Percentiles rank a stretch among this genome's conserved stretches.
Evolutionary conservation across 345 rosid genomes (phyloP).

Genomic region (Carallia pectinifolia): DNA sequence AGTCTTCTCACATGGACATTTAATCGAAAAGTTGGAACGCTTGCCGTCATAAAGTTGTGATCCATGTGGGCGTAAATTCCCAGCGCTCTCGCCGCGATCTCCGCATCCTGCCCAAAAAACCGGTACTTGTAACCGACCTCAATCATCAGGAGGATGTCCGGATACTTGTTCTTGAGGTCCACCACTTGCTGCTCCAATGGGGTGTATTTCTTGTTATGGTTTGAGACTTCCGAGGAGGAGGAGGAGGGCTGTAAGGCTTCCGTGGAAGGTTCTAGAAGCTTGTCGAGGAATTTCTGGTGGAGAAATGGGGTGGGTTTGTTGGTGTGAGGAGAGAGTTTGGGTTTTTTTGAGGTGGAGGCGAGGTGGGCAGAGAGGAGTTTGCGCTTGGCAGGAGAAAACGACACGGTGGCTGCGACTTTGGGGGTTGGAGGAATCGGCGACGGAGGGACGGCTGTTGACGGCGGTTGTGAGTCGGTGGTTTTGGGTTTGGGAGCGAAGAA

Average conservation of each 20-base stretch:
- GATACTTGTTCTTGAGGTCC: constrained; percentile 58
- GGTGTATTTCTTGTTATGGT: constrained; percentile 49
- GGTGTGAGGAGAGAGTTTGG: constrained; percentile 57
- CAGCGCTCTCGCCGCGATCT: constrained; percentile 64
- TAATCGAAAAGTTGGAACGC: constrained; percentile 85
- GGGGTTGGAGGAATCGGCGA: constrained; percentile 38
- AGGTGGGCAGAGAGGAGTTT: constrained; percentile 60
- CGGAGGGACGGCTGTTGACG: constrained; percentile 8
- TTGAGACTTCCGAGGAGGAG: constrained; percentile 5
- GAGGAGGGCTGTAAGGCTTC: constrained; percentile 3
- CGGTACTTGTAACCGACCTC: constrained; percentile 93
- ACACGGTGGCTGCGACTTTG: constrained; percentile 61
- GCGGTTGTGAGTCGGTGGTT: constrained; percentile 27
- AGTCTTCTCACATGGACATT: constrained; percentile 78
- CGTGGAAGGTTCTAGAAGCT: constrained; percentile 36
- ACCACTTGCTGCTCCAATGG: constrained; percentile 85
- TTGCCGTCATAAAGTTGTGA: constrained; percentile 82
- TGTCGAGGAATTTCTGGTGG: constrained; percentile 50
- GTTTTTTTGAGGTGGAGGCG: constrained; percentile 40
- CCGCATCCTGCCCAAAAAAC: constrained; percentile 92
- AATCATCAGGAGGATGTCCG: constrained; percentile 81
- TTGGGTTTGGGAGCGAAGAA: constrained; percentile 82
- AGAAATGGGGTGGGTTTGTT: constrained; percentile 40
- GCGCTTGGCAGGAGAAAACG: constrained; percentile 74
- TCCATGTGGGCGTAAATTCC: constrained; percentile 82